Conservation (phyloP, 139 green algal genomes). For the Diplosphaera chodatii region DNA sequence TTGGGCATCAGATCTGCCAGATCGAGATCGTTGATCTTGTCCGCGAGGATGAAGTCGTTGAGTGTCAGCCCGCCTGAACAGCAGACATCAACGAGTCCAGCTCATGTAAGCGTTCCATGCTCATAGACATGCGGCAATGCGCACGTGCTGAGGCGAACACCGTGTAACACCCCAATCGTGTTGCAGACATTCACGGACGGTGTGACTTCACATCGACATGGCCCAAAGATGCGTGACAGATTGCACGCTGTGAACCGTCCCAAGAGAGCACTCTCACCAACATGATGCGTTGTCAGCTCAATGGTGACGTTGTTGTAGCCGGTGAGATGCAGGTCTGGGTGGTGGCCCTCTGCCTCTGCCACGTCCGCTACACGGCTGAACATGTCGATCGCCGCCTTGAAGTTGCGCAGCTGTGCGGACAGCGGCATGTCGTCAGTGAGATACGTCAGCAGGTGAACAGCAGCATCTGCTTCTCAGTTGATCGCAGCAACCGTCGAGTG, state of each 20-base stretch:
- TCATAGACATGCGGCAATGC: background rate
- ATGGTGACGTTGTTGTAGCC: conserved; percentile 52
- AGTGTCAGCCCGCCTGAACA: conserved; percentile 71
- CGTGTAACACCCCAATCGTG: background rate
- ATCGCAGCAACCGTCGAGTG: no score
- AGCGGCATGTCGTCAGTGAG: no score
- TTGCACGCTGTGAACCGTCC: no score
- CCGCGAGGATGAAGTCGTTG: conserved; percentile 90
- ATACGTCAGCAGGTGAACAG: no score
- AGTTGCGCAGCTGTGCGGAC: conserved; percentile 23
- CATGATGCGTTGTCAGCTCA: conserved; percentile 50
- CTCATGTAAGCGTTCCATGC: conserved; percentile 1
- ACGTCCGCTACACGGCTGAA: conserved; percentile 43
- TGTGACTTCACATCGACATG: no score
- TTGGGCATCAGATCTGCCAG: conserved; percentile 63
- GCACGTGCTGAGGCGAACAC: no score
- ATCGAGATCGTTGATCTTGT: conserved; percentile 68
- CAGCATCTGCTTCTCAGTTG: no score
- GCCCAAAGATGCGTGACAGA: no score
- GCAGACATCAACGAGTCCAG: background rate
- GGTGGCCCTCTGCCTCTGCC: conserved; percentile 58
- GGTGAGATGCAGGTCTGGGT: conserved; percentile 50
- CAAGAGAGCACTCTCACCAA: conserved; percentile 30
- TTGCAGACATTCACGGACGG: no score
- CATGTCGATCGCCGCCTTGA: conserved; percentile 36